These are phyloP conservation scores for Letharia columbiana DNA, from an alignment of 495 filamentous ascomycete genomes.

Conservation along the genomic window DNA sequence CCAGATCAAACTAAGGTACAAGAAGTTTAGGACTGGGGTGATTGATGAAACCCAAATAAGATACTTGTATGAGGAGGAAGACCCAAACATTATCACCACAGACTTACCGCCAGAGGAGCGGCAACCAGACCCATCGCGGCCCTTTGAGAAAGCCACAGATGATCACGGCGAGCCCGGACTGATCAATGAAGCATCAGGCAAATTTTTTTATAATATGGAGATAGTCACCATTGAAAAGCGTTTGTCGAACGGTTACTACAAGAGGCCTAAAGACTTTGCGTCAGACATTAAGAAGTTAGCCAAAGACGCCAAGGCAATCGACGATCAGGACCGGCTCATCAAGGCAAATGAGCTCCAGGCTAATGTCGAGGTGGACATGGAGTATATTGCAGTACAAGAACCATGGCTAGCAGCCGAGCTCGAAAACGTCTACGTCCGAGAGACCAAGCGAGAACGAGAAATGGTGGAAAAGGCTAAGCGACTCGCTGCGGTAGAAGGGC, in stretches of 20 bases:
- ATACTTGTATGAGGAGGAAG: slow-evolving; percentile 74
- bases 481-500: slow-evolving; percentile 40
- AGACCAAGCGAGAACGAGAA: slow-evolving; percentile 59
- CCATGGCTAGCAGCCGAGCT: slow-evolving; percentile 60
- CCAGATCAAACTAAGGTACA: slow-evolving; percentile 75
- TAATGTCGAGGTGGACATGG: slow-evolving; percentile 87
- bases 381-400: slow-evolving; percentile 52
- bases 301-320: slow-evolving; percentile 68
- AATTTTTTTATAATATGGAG: slow-evolving; percentile 91
- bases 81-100: slow-evolving; percentile 70
- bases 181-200: slow-evolving; percentile 57
- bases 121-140: slow-evolving; percentile 49
- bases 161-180: slow-evolving; percentile 66
- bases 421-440: slow-evolving; percentile 65
- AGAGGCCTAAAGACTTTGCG: slow-evolving; percentile 76
- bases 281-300: slow-evolving; percentile 73
- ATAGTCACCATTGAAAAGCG: slow-evolving; percentile 90
- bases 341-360: slow-evolving; percentile 83
- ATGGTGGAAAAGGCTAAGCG: slow-evolving; percentile 53
- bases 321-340: slow-evolving; percentile 66
- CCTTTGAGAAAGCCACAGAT: slow-evolving; percentile 67
- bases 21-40: slow-evolving; percentile 70
- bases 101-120: slow-evolving; percentile 56
- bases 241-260: slow-evolving; percentile 90
- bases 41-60: slow-evolving; percentile 62